These are phyloP conservation scores for Ceratocystis papillata DNA, from an alignment of 2,329 filamentous ascomycete genomes.

Conservation along the genomic window DNA sequence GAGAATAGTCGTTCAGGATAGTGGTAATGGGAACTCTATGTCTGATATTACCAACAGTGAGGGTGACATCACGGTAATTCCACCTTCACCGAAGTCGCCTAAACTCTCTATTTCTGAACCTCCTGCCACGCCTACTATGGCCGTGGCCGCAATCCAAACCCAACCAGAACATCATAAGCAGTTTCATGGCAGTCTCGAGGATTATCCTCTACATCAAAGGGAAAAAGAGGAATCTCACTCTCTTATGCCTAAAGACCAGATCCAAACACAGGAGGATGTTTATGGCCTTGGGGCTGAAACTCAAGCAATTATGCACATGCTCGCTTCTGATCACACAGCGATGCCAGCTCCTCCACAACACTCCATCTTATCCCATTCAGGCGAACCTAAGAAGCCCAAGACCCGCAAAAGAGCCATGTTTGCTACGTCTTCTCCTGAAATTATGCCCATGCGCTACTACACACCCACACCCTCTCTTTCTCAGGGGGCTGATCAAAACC, in stretches of 20 bases:
- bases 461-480: conserved; percentile 16
- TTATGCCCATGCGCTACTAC: conserved; percentile 22
- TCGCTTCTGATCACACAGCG: conserved; percentile 2
- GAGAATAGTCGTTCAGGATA: not conserved
- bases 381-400: not conserved
- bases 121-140: not conserved
- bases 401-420: conserved; percentile 18
- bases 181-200: not conserved
- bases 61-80: conserved; percentile 13
- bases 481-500: conserved; percentile 18
- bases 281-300: conserved; percentile 31
- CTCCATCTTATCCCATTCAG: not conserved
- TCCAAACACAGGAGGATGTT: conserved; percentile 22
- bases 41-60: conserved; percentile 12
- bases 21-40: conserved; percentile 1
- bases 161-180: not conserved
- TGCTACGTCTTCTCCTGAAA: conserved; percentile 19
- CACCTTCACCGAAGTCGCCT: not conserved
- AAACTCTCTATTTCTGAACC: not conserved
- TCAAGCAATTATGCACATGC: conserved; percentile 18
- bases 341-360: not conserved
- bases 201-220: not conserved
- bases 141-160: not conserved
- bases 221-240: not conserved
- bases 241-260: not conserved